Conservation (phyloP, 805 yeast species). For the Saccharomycopsis capsularis region DNA sequence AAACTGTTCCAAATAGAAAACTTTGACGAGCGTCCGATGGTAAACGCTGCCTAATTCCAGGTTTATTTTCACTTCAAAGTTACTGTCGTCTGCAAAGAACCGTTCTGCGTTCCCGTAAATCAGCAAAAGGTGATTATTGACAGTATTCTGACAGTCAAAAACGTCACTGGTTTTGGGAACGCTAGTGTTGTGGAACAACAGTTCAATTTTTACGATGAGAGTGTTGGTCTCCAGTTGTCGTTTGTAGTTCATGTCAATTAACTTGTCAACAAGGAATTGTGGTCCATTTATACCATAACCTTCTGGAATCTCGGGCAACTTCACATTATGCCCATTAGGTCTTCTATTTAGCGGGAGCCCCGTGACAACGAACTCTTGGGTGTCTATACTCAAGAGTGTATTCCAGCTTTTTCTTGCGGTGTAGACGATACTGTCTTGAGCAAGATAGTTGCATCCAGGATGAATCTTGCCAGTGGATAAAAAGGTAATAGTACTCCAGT, state of each 20-base stretch:
- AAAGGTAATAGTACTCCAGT: constrained; percentile 2
- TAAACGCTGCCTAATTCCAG: background rate
- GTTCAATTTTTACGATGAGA: background rate
- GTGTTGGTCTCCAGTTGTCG: background rate
- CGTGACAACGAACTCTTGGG: background rate
- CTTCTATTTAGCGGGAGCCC: background rate
- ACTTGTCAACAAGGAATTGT: background rate
- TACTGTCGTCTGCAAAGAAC: background rate
- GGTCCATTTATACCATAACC: background rate
- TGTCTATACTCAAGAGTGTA: background rate
- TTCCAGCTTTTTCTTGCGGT: constrained; percentile 3
- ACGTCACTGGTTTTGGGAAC: background rate
- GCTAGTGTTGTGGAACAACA: background rate
- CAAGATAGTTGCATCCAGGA: constrained; percentile 7
- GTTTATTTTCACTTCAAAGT: background rate
- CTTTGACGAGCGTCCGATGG: background rate
- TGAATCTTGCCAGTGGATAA: background rate
- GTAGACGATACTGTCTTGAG: constrained; percentile 1
- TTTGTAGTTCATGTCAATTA: background rate
- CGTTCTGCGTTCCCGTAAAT: background rate
- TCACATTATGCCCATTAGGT: background rate
- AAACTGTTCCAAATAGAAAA: constrained; percentile 1
- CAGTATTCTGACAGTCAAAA: too few species aligned
- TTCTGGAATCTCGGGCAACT: background rate
- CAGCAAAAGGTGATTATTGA: background rate